Base-by-base conservation (phyloP, 179 eudicot species). In the Beta corolliflora region DNA sequence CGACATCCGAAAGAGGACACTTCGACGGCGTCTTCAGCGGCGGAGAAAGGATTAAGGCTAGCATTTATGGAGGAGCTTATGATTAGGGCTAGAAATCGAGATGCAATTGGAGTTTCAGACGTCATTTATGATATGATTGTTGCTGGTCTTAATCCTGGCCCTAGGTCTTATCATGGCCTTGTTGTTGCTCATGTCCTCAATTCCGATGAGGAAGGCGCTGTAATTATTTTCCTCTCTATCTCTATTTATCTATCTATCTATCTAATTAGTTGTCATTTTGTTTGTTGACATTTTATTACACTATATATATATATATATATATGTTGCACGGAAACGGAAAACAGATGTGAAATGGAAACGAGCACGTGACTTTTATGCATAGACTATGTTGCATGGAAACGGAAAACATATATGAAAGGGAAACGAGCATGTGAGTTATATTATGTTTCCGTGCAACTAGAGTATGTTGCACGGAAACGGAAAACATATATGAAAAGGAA, bases 61-160 rank as follows among this genome's bases (percentile, higher is more conserved):
- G 88, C 89, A 14, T 95, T 95, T 81, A 94, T 95, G 99, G 98
- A 95, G 86, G 99, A 94, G 81, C 79, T 95, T 59, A 95, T 95
- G 95, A 86, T 64, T 56, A 83, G 88, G 11, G 95, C 97, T 4
- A 60, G 96, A 54, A 83, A 80, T 69, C 85, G 89, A 29, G 97
- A 93, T 60, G 82, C 86, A 2, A 59, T 61, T 16, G 97, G 95
- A 6, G 99, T 94, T 63, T 87, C 94, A 0, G 94, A 94, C 41
- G 94, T 95, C 23, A 88, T 95, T 29, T 92, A 92, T 73, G 99
- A 95, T 75, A 95, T 95, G 99, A 90, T 91, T 80, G 95, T 97
- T 36, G 98, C 98, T 7, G 98, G 99, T 29, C 78, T 95, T 11
- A 85, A 53, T n/a, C 98, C 98, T 36, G 98, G 97, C 0, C 99